Base-by-base conservation (phyloP, 805 yeast genomes). In the Clavispora phyllophila region DNA sequence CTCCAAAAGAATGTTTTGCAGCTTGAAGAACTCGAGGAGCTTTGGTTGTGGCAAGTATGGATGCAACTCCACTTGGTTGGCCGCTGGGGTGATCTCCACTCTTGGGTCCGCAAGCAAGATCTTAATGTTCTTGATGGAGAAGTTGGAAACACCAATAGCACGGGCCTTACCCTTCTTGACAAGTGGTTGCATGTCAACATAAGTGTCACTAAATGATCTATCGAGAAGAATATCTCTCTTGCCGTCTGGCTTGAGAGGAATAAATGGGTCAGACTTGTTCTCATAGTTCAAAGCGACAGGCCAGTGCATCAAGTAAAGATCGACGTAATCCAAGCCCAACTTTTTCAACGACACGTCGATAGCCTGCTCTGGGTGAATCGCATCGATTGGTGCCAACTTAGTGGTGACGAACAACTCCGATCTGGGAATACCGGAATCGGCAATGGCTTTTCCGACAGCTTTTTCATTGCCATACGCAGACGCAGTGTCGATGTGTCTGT, bases 251-350 rank as follows among this genome's bases (percentile, higher is more conserved):
- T 51, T 55, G 15, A 48, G 56, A 39, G 75, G 74, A 36, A 69
- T 54, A 46, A 48, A 55, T 65, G 70, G 35, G 70, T 62, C 48
- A 7, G 38, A 12, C 31, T 44, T 41, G 13, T 59, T 59, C 15
- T 66, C 66, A n/a, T 70, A 62, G 41, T 71, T 74, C 45, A 76
- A 60, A 10, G 83, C 68, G 33, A 76, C 75, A 5, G 96, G 96
- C 95, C 95, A 87, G 64, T 87, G 96, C 60, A 87, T 74, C 57
- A 87, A 72, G 58, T 81, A 81, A 45, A 87, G 66, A 58, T 87
- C 96, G 41, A 87, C 83, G 55, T 87, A 87, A 39, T 83, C 91
- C 51, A 85, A 56, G 0, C 81, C 81, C 47, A 87, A 69, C 55
- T 81, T 78, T 51, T 72, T 54, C 55, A 87, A 69, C 6, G 90